Conservation (phyloP, 305 asterid genomes). For the Striga hermonthica region DNA sequence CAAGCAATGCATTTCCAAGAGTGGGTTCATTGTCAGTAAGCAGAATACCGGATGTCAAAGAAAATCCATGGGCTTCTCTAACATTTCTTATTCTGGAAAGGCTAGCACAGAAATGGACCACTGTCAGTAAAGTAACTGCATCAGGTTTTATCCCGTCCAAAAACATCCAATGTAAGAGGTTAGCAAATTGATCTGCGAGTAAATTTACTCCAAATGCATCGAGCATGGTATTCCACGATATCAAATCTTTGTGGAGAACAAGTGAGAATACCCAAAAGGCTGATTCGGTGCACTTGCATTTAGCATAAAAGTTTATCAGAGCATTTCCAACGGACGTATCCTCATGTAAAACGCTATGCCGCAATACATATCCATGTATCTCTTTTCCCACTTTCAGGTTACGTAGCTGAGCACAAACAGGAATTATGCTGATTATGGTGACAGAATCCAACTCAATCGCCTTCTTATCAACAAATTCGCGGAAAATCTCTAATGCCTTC, state of each 20-base stretch:
- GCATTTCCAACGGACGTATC: slow-evolving; percentile 68
- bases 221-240: slow-evolving; percentile 80
- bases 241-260: slow-evolving; percentile 49
- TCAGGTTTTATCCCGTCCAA: slow-evolving; percentile 60
- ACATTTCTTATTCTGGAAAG: slow-evolving; percentile 43
- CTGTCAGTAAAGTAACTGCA: slow-evolving; percentile 57
- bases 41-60: slow-evolving; percentile 47
- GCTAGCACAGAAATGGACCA: slow-evolving; percentile 45
- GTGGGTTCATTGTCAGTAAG: slow-evolving; percentile 47
- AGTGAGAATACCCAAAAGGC: slow-evolving; percentile 51
- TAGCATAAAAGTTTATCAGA: slow-evolving; percentile 65
- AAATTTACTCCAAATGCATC: slow-evolving; percentile 51
- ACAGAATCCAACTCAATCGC: slow-evolving; percentile 51
- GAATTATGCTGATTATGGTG: slow-evolving; percentile 68
- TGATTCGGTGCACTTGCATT: slow-evolving; percentile 47
- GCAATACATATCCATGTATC: slow-evolving; percentile 66
- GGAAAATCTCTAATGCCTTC: slow-evolving; percentile 52
- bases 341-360: slow-evolving; percentile 42
- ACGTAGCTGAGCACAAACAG: slow-evolving; percentile 56
- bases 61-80: slow-evolving; percentile 79
- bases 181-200: slow-evolving; percentile 44
- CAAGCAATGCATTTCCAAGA: slow-evolving; percentile 70
- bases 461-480: slow-evolving; percentile 39
- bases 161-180: slow-evolving; percentile 51
- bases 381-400: slow-evolving; percentile 63